Conservation (phyloP, 352 stramenopile genomes). For the Peronospora destructor region DNA sequence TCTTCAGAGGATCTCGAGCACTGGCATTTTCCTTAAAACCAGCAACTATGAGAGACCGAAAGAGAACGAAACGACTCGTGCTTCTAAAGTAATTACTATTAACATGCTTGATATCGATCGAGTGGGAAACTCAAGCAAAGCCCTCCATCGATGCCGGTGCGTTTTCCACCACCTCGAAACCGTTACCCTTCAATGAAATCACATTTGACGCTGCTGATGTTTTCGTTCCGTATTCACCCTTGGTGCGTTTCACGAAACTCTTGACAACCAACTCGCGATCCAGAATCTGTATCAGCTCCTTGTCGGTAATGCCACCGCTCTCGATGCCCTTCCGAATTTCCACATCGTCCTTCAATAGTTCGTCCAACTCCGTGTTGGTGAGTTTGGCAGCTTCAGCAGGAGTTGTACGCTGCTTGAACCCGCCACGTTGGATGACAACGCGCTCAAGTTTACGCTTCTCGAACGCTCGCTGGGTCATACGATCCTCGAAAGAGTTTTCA, state of each 20-base stretch:
- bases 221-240: slow-evolving; percentile 15
- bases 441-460: slow-evolving; percentile 89
- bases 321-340: slow-evolving; percentile 63
- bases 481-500: slow-evolving; percentile 91
- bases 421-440: slow-evolving; percentile 81
- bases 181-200: slow-evolving; percentile 48
- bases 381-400: slow-evolving; percentile 30
- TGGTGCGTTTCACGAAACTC: slow-evolving; percentile 58
- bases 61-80: neutral
- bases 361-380: slow-evolving; percentile 69
- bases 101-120: slow-evolving; percentile 17
- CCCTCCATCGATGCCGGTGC: slow-evolving; percentile 59
- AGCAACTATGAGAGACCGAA: neutral
- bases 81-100: slow-evolving; percentile 10
- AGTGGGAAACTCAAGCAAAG: slow-evolving; percentile 37
- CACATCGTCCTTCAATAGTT: slow-evolving; percentile 69
- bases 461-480: slow-evolving; percentile 88
- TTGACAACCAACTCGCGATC: slow-evolving; percentile 65
- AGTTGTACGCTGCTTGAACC: slow-evolving; percentile 58
- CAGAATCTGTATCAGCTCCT: slow-evolving; percentile 58
- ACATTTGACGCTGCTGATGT: slow-evolving; percentile 10
- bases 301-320: slow-evolving; percentile 58
- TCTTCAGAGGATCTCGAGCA: slow-evolving; percentile 36
- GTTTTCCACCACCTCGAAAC: slow-evolving; percentile 77
- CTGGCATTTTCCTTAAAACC: neutral